phyloP scores from a whole-genome alignment of 192 early-diverging fungal species.

The Backusella liffmaniae region DNA sequence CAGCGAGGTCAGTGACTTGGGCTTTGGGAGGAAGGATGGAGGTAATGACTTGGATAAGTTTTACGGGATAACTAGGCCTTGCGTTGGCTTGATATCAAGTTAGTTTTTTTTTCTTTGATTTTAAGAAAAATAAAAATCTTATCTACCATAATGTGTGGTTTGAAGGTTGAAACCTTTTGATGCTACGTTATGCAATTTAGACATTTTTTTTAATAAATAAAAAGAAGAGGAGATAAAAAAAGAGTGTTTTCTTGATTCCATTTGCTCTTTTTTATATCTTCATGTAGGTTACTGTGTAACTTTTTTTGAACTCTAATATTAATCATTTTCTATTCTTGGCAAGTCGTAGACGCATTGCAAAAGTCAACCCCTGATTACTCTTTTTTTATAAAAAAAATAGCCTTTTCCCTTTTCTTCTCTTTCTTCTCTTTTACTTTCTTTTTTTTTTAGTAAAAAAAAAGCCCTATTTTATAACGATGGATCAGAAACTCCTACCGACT shows the following conservation, averaged over 20 bases:
- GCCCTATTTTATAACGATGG: not conserved
- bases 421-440: not conserved
- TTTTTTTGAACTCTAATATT: not conserved
- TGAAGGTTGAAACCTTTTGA: constrained; percentile 8
- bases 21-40: not conserved
- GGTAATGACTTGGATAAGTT: not conserved
- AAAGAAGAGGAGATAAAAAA: not conserved
- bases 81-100: constrained; percentile 13
- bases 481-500: not conserved
- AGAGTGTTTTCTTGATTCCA: not conserved
- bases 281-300: not conserved
- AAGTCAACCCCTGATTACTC: not conserved
- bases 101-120: not conserved
- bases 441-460: too few relatives aligned
- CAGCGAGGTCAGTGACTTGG: constrained; percentile 27
- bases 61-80: constrained; percentile 26
- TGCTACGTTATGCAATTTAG: not conserved
- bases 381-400: not conserved
- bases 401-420: not conserved
- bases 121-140: not conserved
- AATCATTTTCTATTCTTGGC: not conserved
- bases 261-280: not conserved
- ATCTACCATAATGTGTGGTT: not conserved
- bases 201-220: not conserved
- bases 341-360: not conserved